Conservation (phyloP, 371 early-diverging fungal species). For the Mortierella sp. region DNA sequence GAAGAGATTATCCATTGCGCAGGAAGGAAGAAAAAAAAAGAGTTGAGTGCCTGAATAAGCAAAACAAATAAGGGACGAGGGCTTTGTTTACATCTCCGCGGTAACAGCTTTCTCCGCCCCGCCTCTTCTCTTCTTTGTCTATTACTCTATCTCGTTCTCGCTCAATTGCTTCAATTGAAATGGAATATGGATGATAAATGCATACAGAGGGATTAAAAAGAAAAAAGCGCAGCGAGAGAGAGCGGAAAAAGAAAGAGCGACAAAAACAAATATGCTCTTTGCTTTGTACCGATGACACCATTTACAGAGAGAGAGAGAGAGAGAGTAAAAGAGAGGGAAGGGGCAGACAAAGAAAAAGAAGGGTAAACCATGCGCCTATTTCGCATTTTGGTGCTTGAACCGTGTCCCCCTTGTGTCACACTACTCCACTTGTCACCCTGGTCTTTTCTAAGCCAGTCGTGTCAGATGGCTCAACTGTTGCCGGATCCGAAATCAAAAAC, state of each 20-base stretch:
- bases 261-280: not conserved
- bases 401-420: constrained; percentile 8
- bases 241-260: not conserved
- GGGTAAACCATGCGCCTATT: constrained; percentile 7
- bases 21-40: not conserved
- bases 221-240: not conserved
- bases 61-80: not conserved
- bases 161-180: not conserved
- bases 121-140: not conserved
- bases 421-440: not conserved
- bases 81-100: not conserved
- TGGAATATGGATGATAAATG: not conserved
- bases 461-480: constrained; percentile 8
- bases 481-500: constrained; percentile 2
- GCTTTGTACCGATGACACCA: constrained; percentile 1
- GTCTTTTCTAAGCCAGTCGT: not conserved
- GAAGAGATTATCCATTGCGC: not conserved
- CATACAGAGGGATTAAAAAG: not conserved
- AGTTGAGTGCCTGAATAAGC: not conserved
- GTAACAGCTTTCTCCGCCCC: constrained; percentile 10
- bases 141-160: not conserved
- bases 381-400: not conserved
- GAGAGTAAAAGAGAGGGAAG: not conserved
- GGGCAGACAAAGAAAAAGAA: not conserved
- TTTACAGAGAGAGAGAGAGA: not conserved